phyloP scores from a whole-genome alignment of 139 green algal species.

The Trebouxia sp. region DNA sequence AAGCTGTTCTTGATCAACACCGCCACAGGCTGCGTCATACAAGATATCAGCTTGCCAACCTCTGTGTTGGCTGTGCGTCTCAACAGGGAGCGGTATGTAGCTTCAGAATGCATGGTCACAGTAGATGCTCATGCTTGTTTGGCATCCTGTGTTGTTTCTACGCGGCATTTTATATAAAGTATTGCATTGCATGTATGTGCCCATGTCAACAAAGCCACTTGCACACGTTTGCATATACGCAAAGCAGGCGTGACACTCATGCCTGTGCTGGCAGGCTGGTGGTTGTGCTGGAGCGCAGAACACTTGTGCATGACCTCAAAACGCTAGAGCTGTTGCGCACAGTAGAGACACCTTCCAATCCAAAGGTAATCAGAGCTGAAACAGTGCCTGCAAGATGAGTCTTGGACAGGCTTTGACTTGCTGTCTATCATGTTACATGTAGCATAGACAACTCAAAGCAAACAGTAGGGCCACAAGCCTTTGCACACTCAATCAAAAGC shows the following conservation, averaged over 20 bases:
- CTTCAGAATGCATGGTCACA: not conserved
- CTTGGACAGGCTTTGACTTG: no score
- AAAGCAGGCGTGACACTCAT: no score
- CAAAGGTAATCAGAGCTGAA: slow-evolving; percentile 1
- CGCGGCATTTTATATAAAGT: not conserved
- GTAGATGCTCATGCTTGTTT: not conserved
- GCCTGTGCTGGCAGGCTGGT: slow-evolving; percentile 56
- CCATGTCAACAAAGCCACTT: not conserved
- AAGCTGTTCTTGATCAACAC: slow-evolving; percentile 82
- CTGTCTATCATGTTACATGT: not conserved
- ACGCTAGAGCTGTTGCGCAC: slow-evolving; percentile 54
- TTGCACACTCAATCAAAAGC: no score
- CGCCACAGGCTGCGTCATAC: slow-evolving; percentile 53
- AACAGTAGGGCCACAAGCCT: not conserved
- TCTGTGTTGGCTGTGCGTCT: slow-evolving; percentile 73
- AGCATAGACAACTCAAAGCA: not conserved
- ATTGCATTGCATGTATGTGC: not conserved
- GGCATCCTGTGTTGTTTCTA: not conserved
- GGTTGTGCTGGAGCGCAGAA: slow-evolving; percentile 58
- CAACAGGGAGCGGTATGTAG: slow-evolving; percentile 66
- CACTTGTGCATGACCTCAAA: slow-evolving; percentile 60
- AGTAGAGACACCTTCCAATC: slow-evolving; percentile 55
- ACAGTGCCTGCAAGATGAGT: no score
- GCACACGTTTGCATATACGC: no score
- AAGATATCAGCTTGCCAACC: slow-evolving; percentile 63